Percentiles rank a stretch among this genome's conserved stretches.
These are phyloP conservation scores for Phytophthora brassicae DNA, from an alignment of 352 stramenopile genomes.

Conservation along the genomic window DNA sequence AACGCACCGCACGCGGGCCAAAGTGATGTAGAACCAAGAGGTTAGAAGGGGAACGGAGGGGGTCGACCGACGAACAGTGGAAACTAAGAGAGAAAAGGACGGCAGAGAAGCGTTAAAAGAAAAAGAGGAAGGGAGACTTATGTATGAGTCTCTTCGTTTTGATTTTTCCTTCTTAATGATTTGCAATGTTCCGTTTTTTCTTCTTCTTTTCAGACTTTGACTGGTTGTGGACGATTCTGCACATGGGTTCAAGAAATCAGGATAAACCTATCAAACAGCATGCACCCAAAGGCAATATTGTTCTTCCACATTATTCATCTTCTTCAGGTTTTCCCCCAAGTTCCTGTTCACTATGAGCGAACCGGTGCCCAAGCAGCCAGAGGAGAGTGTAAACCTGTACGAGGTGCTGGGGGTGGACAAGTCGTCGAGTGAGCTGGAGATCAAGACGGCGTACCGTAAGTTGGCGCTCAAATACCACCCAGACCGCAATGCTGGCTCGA, in stretches of 20 bases:
- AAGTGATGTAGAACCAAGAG: conserved; percentile 41
- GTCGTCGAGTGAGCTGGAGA: conserved; percentile 86
- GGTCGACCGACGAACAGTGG: conserved; percentile 22
- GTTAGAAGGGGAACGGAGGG: conserved; percentile 37
- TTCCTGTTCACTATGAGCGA: conserved; percentile 45
- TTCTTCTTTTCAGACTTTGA: too few relatives aligned
- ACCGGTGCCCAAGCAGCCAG: conserved; percentile 48
- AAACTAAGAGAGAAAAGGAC: conserved; percentile 20
- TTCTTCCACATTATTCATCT: conserved; percentile 27
- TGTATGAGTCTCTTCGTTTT: conserved; percentile 45
- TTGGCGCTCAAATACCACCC: conserved; percentile 90
- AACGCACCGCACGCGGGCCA: conserved; percentile 28
- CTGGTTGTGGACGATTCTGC: conserved; percentile 7
- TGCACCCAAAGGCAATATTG: neutral
- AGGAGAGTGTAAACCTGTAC: conserved; percentile 79
- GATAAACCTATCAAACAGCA: neutral
- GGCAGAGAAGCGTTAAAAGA: conserved; percentile 24
- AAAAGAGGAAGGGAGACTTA: conserved; percentile 33
- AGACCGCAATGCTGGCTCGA: conserved; percentile 82
- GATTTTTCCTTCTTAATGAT: conserved; percentile 19
- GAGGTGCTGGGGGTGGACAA: conserved; percentile 89
- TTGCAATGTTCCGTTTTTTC: too few relatives aligned
- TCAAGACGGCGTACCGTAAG: conserved; percentile 90
- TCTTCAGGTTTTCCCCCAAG: conserved; percentile 2
- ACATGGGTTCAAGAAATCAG: conserved; percentile 32